Evolutionary conservation across 345 rosid species (phyloP), one percentile per base, ranked within the genome.

Genomic region (Brassica napus): DNA sequence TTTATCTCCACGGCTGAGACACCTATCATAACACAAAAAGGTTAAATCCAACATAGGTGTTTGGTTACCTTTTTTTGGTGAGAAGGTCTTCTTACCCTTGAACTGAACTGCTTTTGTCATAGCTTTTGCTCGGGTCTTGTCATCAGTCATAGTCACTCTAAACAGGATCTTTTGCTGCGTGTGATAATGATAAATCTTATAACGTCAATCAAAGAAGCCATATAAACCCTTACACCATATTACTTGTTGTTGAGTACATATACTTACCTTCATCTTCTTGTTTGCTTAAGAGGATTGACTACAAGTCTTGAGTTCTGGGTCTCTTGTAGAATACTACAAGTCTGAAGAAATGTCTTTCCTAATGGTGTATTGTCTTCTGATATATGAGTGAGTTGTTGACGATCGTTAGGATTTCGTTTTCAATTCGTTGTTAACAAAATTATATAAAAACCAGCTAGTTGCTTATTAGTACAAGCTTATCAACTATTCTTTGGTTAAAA

Each of bases 1-100:
- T 78, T 87, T 63, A 85, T 65, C 1, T 83, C 73, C 35, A 74
- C 91, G 0, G 83, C 83, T 52, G 83, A 74, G 10, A 89, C 91
- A 0, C 91, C 89, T 86, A 68, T 15, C 70, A 68, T 79, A 44
- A 10, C 69, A 65, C 54, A 60, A 32, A 54, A 55, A 65, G 1
- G 6, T 73, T 47, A 32, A 31, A 42, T 60, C 39, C 67, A 72
- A 65, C 37, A 44, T 8, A 68, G 34, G 1, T 35, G 42, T 69
- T 8, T 69, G 8, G 11, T 65, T 62, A 8, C 5, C 10, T 10
- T 26, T 42, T 30, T 60, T 12, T 68, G 64, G 64, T 18, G 64
- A 69, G 9, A 52, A 32, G n/a, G 31, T 63, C 47, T 55, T 77
- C 21, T 63, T 64, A 78, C 81, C 81, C 71, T 63, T 69, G 8